Evolutionary conservation across 2,329 filamentous ascomycete genomes (phyloP), one percentile per base, ranked within the genome.

Genomic region (Cytospora schulzeri): DNA sequence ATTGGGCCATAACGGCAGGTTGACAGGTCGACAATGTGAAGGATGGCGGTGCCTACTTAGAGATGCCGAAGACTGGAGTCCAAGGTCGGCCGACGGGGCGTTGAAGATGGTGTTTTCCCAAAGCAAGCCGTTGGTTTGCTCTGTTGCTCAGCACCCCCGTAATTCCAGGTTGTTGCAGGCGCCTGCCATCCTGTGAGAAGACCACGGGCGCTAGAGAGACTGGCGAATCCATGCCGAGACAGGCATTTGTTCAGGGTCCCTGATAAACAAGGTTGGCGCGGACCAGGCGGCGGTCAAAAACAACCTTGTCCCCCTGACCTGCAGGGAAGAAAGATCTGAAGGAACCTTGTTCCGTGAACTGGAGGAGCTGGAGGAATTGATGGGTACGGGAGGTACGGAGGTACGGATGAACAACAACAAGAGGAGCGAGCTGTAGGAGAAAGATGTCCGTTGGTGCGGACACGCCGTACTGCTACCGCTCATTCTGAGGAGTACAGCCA

Each of bases 211-310:
- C 64, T 66, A 66, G 64, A 66, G 53, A 35, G 52, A 29, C 38
- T 58, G 51, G 53, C 55, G 60, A 54, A 59, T 59, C 7, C 38
- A 45, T 31, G 55, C 51, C 54, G 38, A 55, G 55, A 60, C 60
- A 63, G 50, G 45, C 64, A 53, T 35, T 5, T 59, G 38, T 31
- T 64, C 61, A 66, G 64, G 64, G 64, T 66, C 61, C 64, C 50
- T 55, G 12, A 38, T 11, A 41, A 50, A 62, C 62, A 65, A 65
- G 65, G 62, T 62, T 67, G 65, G 65, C 62, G 62, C 65, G 65
- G 65, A 48, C 52, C 65, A 67, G 28, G 33, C 15, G 57, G 38
- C 54, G 62, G 55, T 50, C 41, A 53, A 26, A 54, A 58, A 17
- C 48, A 60, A 57, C 65, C 65, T 41, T 33, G 26, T n/a, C 28